Conservation (phyloP, 495 filamentous ascomycete genomes). For the Trypethelium eluteriae region DNA sequence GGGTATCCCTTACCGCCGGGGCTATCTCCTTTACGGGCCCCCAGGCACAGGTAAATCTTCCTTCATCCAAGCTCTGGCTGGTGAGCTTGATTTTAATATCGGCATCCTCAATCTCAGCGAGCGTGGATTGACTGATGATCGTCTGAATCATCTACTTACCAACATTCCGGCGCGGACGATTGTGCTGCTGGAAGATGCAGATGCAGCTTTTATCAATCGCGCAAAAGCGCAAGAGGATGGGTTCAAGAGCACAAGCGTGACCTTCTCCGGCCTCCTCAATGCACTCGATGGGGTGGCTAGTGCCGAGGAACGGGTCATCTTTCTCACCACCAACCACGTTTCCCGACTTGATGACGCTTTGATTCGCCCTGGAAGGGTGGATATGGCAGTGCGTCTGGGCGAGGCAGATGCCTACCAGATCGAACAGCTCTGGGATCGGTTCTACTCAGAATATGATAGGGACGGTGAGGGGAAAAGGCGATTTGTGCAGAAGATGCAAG, state of each 20-base stretch:
- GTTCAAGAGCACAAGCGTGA: conserved; percentile 83
- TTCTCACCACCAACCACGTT: conserved; percentile 92
- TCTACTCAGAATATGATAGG: conserved; percentile 75
- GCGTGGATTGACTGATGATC: conserved; percentile 85
- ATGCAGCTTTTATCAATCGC: conserved; percentile 82
- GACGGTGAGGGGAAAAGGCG: conserved; percentile 46
- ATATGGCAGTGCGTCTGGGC: conserved; percentile 85
- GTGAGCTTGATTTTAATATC: conserved; percentile 86
- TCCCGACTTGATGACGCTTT: conserved; percentile 82
- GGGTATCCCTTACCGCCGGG: conserved; percentile 88
- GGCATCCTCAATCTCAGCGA: conserved; percentile 91
- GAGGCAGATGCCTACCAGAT: conserved; percentile 82
- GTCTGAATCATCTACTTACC: conserved; percentile 77
- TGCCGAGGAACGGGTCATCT: conserved; percentile 84
- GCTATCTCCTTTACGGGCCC: conserved; percentile 88
- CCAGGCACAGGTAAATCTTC: conserved; percentile 93
- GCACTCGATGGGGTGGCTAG: conserved; percentile 93
- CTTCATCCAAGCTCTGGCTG: conserved; percentile 91
- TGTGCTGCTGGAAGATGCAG: conserved; percentile 85
- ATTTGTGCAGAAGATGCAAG: conserved; percentile 46
- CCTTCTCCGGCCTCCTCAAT: conserved; percentile 89
- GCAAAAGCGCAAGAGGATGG: conserved; percentile 68
- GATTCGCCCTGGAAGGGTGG: conserved; percentile 83
- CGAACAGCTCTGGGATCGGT: conserved; percentile 82
- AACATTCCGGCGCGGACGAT: conserved; percentile 82